Evolutionary conservation across 2,329 filamentous ascomycete species (phyloP).

Genomic region (Colletotrichum acutatum): DNA sequence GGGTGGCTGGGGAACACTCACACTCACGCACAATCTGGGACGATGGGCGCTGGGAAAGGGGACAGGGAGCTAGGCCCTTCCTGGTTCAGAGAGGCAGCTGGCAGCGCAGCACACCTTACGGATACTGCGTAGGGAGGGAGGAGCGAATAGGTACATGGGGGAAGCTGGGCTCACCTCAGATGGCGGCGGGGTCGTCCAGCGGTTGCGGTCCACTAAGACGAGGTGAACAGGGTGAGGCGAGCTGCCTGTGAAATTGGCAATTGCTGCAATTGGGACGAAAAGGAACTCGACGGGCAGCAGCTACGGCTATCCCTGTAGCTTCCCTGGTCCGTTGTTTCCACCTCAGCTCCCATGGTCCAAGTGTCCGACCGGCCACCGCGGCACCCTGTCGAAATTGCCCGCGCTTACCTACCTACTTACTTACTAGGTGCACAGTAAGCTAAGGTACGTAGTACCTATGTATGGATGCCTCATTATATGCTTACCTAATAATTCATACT

Average conservation of each 20-base stretch:
- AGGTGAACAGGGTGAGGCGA: constrained; percentile 11
- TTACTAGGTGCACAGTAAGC: too few relatives aligned
- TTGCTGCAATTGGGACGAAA: constrained; percentile 17
- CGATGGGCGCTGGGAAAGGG: constrained; percentile 3
- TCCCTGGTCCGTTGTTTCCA: neutral
- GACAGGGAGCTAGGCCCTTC: neutral
- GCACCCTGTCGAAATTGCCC: neutral
- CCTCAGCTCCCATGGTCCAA: too few relatives aligned
- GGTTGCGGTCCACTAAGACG: constrained; percentile 1
- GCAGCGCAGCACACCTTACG: neutral
- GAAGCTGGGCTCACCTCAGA: neutral
- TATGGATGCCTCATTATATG: neutral
- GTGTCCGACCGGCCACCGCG: too few relatives aligned
- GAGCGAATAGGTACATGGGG: too few relatives aligned
- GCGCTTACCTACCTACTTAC: neutral
- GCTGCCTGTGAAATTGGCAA: constrained; percentile 13
- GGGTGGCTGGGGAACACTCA: constrained; percentile 14
- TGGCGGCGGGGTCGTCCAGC: neutral
- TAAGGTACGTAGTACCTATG: neutral
- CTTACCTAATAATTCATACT: neutral
- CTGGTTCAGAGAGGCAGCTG: neutral
- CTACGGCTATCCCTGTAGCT: constrained; percentile 5
- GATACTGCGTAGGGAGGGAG: too few relatives aligned
- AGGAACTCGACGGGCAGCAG: neutral
- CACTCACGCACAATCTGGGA: neutral